These are phyloP conservation scores for Pichia sp. DNA, from an alignment of 1,139 yeast genomes.

Conservation along the genomic window DNA sequence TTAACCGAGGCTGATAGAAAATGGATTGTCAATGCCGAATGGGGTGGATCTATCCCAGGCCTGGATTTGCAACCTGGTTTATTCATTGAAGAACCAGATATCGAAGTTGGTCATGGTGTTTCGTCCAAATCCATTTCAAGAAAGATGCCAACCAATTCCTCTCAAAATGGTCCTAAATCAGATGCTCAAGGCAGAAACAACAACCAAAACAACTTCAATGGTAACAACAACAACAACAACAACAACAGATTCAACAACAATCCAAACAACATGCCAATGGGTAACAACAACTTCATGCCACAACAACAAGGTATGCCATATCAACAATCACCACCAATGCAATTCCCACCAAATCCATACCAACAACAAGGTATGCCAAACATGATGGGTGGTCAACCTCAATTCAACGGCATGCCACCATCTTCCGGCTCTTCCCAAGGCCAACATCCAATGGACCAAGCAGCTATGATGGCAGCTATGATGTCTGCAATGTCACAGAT, in stretches of 20 bases:
- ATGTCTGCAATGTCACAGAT: constrained; percentile 32
- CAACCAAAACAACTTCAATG: constrained; percentile 10
- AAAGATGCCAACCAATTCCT: constrained; percentile 86
- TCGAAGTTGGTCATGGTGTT: constrained; percentile 92
- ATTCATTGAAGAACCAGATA: constrained; percentile 95
- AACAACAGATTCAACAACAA: constrained; percentile 14
- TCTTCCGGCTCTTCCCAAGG: background rate
- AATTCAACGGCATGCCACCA: constrained; percentile 3
- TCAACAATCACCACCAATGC: constrained; percentile 8
- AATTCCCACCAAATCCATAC: background rate
- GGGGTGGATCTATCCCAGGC: constrained; percentile 95
- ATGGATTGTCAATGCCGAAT: constrained; percentile 89
- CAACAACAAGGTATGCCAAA: constrained; percentile 10
- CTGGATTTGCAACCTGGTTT: constrained; percentile 77
- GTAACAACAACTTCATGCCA: constrained; percentile 14
- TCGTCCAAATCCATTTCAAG: constrained; percentile 90
- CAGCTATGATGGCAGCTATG: constrained; percentile 32
- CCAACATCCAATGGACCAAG: constrained; percentile 21
- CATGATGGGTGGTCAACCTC: constrained; percentile 7
- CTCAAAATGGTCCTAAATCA: constrained; percentile 82
- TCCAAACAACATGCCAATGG: constrained; percentile 26
- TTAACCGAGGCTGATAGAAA: constrained; percentile 90
- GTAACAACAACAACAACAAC: constrained; percentile 15
- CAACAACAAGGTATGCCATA: constrained; percentile 14
- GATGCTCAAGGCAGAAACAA: constrained; percentile 36